Percentiles rank a stretch among this genome's conserved stretches.
Evolutionary conservation across 2,329 filamentous ascomycete species (phyloP).

Genomic region (Calonectria hawksworthii): DNA sequence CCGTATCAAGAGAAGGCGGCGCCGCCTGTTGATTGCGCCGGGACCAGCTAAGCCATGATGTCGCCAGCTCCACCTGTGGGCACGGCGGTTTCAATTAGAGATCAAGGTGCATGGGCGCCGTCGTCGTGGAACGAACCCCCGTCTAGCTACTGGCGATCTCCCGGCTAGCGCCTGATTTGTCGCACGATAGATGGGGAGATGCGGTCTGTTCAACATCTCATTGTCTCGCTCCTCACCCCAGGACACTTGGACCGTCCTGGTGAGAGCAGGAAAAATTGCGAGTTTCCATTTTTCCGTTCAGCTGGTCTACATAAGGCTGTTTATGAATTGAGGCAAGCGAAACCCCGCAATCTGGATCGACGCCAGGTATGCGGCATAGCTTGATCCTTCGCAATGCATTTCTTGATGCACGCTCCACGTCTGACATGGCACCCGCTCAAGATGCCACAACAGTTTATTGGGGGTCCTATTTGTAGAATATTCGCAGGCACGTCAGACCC

Average conservation of each 20-base stretch:
- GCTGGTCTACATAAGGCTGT: not conserved
- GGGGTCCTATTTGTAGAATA: not conserved
- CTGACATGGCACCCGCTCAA: not conserved
- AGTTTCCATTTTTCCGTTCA: not conserved
- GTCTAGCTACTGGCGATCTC: conserved; percentile 29
- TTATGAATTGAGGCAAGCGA: not conserved
- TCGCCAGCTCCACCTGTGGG: conserved; percentile 8
- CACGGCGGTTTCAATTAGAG: conserved; percentile 39
- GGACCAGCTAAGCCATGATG: conserved; percentile 1
- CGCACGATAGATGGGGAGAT: conserved; percentile 25
- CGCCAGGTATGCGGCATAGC: conserved; percentile 14
- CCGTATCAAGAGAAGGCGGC: not conserved
- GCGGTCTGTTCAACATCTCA: conserved; percentile 5
- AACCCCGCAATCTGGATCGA: not conserved
- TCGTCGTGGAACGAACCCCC: conserved; percentile 28
- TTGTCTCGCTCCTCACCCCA: not conserved
- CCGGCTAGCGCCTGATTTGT: conserved; percentile 26
- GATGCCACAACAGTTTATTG: conserved; percentile 1
- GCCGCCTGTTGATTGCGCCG: not conserved
- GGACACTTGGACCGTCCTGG: not conserved
- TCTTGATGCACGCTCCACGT: conserved; percentile 18
- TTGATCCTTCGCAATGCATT: conserved; percentile 26
- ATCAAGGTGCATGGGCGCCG: conserved; percentile 22
- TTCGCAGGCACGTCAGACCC: no score
- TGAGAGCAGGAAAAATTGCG: not conserved